Percentiles rank a stretch among this genome's conserved stretches.
phyloP scores from a whole-genome alignment of 345 rosid species.

The Linum lewisii region DNA sequence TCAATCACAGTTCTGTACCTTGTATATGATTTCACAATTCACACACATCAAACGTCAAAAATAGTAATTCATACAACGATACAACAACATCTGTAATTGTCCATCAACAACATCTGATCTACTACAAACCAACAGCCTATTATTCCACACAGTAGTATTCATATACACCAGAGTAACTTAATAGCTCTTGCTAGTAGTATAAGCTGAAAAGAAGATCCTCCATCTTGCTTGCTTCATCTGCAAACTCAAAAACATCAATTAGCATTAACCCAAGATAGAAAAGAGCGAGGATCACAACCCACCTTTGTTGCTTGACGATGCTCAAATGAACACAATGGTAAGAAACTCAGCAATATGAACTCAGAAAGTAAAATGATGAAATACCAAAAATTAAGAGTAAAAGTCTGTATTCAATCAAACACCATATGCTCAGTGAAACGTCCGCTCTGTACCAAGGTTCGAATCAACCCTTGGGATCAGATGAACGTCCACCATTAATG shows the following conservation, averaged over 20 bases:
- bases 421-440: constrained; percentile 13
- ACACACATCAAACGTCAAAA: too few relatives aligned
- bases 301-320: not conserved
- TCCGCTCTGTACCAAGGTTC: constrained; percentile 6
- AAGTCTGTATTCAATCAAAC: constrained; percentile 18
- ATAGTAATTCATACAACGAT: too few relatives aligned
- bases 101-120: too few relatives aligned
- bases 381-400: constrained; percentile 10
- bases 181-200: not conserved
- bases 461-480: too few relatives aligned
- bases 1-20: too few relatives aligned
- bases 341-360: not conserved
- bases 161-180: too few relatives aligned
- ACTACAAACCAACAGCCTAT: too few relatives aligned
- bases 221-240: not conserved
- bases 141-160: too few relatives aligned
- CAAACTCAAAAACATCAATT: not conserved
- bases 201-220: not conserved
- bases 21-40: too few relatives aligned
- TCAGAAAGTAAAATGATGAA: constrained; percentile 9
- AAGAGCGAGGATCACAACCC: not conserved
- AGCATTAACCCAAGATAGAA: not conserved
- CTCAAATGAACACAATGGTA: not conserved
- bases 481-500: too few relatives aligned
- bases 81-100: too few relatives aligned